phyloP scores from a whole-genome alignment of 176 grass and related monocot species.

The Aegilops longissima region DNA sequence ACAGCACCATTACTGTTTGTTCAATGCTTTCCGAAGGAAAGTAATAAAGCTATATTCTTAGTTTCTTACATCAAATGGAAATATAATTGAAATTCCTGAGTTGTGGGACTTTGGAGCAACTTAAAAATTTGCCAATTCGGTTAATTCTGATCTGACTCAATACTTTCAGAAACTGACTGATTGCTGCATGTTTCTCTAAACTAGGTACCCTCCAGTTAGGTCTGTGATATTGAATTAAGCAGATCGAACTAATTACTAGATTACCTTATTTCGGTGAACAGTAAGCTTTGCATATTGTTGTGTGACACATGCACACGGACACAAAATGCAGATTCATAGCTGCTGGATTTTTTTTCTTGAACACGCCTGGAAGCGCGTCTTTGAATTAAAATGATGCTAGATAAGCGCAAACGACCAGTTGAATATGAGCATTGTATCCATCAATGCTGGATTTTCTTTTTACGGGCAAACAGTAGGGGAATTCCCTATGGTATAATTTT shows the following conservation, averaged over 20 bases:
- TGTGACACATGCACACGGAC: conserved; percentile 1
- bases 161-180: background rate
- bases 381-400: background rate
- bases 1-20: background rate
- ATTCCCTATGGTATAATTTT: no score
- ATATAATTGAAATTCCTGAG: background rate
- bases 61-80: background rate
- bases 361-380: background rate
- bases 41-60: background rate
- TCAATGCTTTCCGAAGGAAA: background rate
- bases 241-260: background rate
- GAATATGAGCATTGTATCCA: background rate
- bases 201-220: background rate
- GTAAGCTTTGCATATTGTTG: background rate
- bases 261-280: background rate
- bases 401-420: background rate
- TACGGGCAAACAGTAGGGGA: no score
- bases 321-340: background rate
- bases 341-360: background rate
- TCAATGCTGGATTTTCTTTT: no score
- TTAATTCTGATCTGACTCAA: background rate
- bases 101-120: background rate
- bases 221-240: background rate
- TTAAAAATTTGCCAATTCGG: background rate
- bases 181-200: background rate